phyloP scores from a whole-genome alignment of 108 stramenopile genomes.

The Pseudonitzschia pungens region DNA sequence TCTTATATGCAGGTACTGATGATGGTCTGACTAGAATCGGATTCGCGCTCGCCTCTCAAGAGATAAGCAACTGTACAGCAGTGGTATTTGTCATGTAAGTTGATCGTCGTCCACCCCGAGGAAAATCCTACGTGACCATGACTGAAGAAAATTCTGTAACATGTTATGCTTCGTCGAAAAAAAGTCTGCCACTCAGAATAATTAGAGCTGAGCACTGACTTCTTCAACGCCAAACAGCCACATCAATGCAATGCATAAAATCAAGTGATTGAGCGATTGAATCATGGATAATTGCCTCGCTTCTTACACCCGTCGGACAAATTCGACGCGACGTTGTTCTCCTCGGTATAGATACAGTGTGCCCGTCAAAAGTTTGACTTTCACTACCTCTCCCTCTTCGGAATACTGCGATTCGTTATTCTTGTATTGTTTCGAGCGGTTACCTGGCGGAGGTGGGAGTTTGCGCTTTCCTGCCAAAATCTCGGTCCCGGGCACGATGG shows the following conservation, averaged over 20 bases:
- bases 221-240: neutral
- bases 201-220: neutral
- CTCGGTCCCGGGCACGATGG: slow-evolving; percentile 2
- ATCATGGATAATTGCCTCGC: neutral
- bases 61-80: too few species aligned
- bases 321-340: slow-evolving; percentile 48
- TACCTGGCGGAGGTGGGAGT: slow-evolving; percentile 9
- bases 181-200: too few species aligned
- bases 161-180: too few species aligned
- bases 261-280: neutral
- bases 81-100: too few species aligned
- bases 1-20: too few species aligned
- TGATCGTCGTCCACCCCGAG: too few species aligned
- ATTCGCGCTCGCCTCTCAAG: too few species aligned
- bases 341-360: slow-evolving; percentile 62
- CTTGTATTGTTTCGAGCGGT: slow-evolving; percentile 17
- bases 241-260: neutral
- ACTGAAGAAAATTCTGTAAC: too few species aligned
- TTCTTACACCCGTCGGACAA: slow-evolving; percentile 51
- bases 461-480: slow-evolving; percentile 22
- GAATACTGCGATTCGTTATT: slow-evolving; percentile 1
- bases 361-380: slow-evolving; percentile 62
- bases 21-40: too few species aligned
- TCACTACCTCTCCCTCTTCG: slow-evolving; percentile 51
- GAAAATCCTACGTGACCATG: too few species aligned